Evolutionary conservation across 163 green algal species (phyloP).

Genomic region (Chlorella variabilis): DNA sequence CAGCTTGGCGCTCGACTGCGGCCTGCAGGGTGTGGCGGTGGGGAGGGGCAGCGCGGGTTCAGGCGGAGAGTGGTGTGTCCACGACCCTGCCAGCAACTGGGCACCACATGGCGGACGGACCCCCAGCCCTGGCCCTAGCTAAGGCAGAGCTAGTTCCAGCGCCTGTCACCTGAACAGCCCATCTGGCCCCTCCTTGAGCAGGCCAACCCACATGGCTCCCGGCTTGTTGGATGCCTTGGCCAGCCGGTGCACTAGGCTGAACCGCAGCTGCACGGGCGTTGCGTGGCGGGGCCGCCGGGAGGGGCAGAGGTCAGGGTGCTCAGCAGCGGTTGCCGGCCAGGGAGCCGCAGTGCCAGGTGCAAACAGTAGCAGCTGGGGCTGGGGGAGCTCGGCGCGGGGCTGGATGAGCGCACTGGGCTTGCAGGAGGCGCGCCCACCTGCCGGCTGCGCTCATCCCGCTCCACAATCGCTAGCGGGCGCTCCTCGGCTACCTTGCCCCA

Average conservation of each 20-base stretch:
- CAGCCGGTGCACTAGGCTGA: constrained; percentile 74
- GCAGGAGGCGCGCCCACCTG: not conserved
- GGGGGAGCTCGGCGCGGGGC: too few relatives aligned
- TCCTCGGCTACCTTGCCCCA: constrained; percentile 48
- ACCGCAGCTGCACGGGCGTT: constrained; percentile 50
- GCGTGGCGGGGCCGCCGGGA: too few relatives aligned
- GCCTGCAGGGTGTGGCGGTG: constrained; percentile 32
- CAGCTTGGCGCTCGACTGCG: constrained; percentile 17
- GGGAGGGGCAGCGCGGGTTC: too few relatives aligned
- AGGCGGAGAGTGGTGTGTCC: too few relatives aligned
- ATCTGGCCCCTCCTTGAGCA: constrained; percentile 67
- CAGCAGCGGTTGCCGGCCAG: too few relatives aligned
- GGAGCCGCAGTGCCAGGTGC: too few relatives aligned
- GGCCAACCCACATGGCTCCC: constrained; percentile 52
- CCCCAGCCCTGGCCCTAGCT: too few relatives aligned
- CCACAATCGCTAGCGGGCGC: constrained; percentile 45
- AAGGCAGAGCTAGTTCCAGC: not conserved
- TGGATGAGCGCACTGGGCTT: not conserved
- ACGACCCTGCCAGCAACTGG: too few relatives aligned
- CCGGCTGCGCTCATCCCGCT: constrained; percentile 18
- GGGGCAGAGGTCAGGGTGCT: too few relatives aligned
- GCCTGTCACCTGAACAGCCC: constrained; percentile 42
- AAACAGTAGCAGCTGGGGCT: not conserved
- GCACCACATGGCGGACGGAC: too few relatives aligned
- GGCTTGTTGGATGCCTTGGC: constrained; percentile 25